These are phyloP conservation scores for Psilocybe cyanescens DNA, from an alignment of 768 basidiomycete genomes.

Conservation along the genomic window DNA sequence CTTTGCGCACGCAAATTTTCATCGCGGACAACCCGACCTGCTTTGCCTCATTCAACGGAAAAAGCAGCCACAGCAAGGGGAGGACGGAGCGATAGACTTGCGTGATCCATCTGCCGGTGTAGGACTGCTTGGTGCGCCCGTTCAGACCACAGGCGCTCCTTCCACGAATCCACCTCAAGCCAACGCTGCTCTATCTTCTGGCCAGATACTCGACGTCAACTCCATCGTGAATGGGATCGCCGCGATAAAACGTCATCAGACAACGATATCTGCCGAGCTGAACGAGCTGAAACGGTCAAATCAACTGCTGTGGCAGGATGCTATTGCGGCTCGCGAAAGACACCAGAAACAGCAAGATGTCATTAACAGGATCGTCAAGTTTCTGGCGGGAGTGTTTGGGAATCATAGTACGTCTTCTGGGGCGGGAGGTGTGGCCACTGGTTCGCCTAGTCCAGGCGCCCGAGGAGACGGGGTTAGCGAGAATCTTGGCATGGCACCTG, in stretches of 20 bases:
- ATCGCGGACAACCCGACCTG: conserved; percentile 86
- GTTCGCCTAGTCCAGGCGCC: conserved; percentile 2
- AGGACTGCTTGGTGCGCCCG: conserved; percentile 13
- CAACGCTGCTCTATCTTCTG: conserved; percentile 34
- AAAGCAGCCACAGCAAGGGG: conserved; percentile 54
- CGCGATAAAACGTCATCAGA: conserved; percentile 90
- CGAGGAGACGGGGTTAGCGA: conserved; percentile 1
- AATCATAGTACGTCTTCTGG: conserved; percentile 43
- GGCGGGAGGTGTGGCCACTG: conserved; percentile 29
- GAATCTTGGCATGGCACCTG: conserved; percentile 4
- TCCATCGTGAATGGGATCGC: conserved; percentile 82
- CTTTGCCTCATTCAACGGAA: conserved; percentile 89
- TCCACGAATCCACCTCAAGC: conserved; percentile 9
- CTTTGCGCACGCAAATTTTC: conserved; percentile 90
- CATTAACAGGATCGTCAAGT: conserved; percentile 93
- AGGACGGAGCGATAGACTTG: conserved; percentile 40
- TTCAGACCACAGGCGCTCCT: not conserved
- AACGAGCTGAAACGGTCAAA: conserved; percentile 89
- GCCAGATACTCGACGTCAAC: conserved; percentile 74
- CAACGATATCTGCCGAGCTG: conserved; percentile 87
- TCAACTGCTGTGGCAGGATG: conserved; percentile 92
- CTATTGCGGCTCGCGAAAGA: conserved; percentile 72
- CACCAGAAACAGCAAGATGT: conserved; percentile 96
- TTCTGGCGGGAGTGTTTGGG: conserved; percentile 92
- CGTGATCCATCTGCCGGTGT: conserved; percentile 23